Conservation (phyloP, 768 basidiomycete genomes). For the Pulveroboletus sp. region DNA sequence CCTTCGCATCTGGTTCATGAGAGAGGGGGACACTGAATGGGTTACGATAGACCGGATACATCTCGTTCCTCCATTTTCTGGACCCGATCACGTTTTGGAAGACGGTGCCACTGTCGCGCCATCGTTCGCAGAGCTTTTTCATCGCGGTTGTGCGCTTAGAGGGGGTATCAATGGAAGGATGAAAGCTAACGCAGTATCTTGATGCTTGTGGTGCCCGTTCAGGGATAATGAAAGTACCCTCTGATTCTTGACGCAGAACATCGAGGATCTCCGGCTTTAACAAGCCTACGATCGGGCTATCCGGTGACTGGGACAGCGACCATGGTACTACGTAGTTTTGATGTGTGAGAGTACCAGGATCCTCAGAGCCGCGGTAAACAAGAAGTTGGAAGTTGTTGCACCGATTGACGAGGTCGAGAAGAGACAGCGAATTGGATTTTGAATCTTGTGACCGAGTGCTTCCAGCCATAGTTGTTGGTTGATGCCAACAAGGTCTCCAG, state of each 20-base stretch:
- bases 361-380: conserved; percentile 20
- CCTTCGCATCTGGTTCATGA: conserved; percentile 26
- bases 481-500: neutral
- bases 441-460: neutral
- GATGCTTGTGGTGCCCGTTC: conserved; percentile 25
- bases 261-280: conserved; percentile 55
- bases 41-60: conserved; percentile 71
- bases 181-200: conserved; percentile 43
- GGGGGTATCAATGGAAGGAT: conserved; percentile 48
- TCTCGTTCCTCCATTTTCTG: conserved; percentile 81
- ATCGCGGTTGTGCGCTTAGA: conserved; percentile 57
- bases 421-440: conserved; percentile 28
- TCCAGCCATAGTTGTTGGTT: conserved; percentile 6
- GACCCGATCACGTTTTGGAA: conserved; percentile 67
- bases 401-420: conserved; percentile 59
- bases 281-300: conserved; percentile 58
- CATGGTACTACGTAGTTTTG: conserved; percentile 52
- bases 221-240: conserved; percentile 43
- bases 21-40: conserved; percentile 56
- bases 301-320: conserved; percentile 45
- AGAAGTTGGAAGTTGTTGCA: conserved; percentile 67
- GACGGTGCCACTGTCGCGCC: conserved; percentile 58
- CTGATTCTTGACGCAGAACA: conserved; percentile 46
- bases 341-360: conserved; percentile 28
- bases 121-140: conserved; percentile 65